Evolutionary conservation across 805 yeast genomes (phyloP), one percentile per base, ranked within the genome.

Genomic region (Kodamaea kaohsiungensis): DNA sequence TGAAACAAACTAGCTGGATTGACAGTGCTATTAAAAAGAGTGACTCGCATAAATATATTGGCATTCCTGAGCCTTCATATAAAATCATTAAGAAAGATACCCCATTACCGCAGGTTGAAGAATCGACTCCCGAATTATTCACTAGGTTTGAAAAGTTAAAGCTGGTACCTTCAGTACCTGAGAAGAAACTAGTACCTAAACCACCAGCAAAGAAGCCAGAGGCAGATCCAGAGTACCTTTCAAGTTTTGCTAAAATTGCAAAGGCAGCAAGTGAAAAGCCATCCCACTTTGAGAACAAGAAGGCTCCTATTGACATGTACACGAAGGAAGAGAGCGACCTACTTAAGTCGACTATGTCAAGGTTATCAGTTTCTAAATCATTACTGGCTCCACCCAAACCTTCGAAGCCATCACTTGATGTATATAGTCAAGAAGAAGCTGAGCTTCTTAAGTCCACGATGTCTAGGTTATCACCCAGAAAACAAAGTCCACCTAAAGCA

Each of bases 381-480:
- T 46, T 37, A 13, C 39, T 16, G 19, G 45, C 53, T 15, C 53
- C 58, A 17, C 52, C 56, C 16, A 51, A 56, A 52, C 60, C 57
- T 2, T 33, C 49, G 10, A 59, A 58, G 18, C 60, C 61, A 9
- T 57, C 63, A 1, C 49, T 56, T 22, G 51, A 49, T 7, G 43
- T 46, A 16, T 63, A 59, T 46, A 57, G 58, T 35, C 46, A 61
- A 17, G 49, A 56, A 15, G 67, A 65, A 15, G 40, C 59, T 7
- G 64, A 60, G 39, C 33, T 63, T 4, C 57, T 65, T n/a, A 54
- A 55, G 43, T 48, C 54, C 3, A 56, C 60, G 3, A 56, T 61
- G 57, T 55, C 62, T 12, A 56, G 54, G 12, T 54, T 53, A 18
- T 54, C 56, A 16, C 59, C 55, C 13, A 56, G 53, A 3, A 53